phyloP scores from a whole-genome alignment of 106 monocot species.

The Agapanthus africanus region DNA sequence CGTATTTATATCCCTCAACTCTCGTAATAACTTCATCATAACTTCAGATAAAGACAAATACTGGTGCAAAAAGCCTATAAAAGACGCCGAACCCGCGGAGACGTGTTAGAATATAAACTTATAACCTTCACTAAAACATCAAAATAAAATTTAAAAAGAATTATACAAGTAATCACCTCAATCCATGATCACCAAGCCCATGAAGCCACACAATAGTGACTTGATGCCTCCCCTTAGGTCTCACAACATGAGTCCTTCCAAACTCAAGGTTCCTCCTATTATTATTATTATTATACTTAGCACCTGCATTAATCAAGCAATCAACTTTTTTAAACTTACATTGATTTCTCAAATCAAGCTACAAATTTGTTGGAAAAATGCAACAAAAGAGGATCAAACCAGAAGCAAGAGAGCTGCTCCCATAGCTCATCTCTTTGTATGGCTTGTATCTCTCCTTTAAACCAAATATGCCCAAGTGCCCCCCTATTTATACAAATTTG shows the following conservation, averaged over 20 bases:
- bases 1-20: no score
- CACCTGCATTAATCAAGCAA: constrained; percentile 23
- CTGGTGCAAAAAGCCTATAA: no score
- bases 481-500: constrained; percentile 15
- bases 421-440: constrained; percentile 48
- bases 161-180: constrained; percentile 63
- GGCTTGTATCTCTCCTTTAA: no score
- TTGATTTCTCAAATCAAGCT: background rate
- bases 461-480: background rate
- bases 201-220: constrained; percentile 88
- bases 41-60: background rate
- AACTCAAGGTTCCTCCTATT: constrained; percentile 37
- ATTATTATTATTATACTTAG: constrained; percentile 20
- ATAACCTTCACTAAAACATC: no score
- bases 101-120: no score
- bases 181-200: constrained; percentile 69
- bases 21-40: background rate
- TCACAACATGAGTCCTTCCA: constrained; percentile 63
- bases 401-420: constrained; percentile 48
- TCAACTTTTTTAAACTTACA: background rate
- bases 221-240: constrained; percentile 63
- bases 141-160: no score
- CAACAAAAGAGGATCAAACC: constrained; percentile 18
- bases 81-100: no score
- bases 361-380: background rate